Percentiles rank a stretch among this genome's conserved stretches.
phyloP scores from a whole-genome alignment of 179 eudicot species.

The Beta corolliflora region DNA sequence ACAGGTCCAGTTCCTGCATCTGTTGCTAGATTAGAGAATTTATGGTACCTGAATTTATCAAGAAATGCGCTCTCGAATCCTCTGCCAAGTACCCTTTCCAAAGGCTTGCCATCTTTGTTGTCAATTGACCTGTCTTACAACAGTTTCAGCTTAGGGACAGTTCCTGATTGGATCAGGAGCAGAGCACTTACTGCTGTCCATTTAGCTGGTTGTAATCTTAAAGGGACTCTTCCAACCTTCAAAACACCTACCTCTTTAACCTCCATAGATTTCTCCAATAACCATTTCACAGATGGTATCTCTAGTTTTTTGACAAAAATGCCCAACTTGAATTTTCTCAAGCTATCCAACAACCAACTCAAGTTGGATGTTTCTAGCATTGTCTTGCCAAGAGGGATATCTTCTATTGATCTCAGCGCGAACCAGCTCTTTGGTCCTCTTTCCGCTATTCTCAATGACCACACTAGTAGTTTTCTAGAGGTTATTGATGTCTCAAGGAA shows the following conservation, averaged over 20 bases:
- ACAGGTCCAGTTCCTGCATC: slow-evolving; percentile 67
- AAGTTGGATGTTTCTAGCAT: slow-evolving; percentile 48
- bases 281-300: slow-evolving; percentile 55
- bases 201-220: slow-evolving; percentile 74
- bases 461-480: slow-evolving; percentile 57
- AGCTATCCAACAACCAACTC: slow-evolving; percentile 65
- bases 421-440: slow-evolving; percentile 64
- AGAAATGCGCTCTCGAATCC: slow-evolving; percentile 65
- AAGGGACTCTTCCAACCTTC: slow-evolving; percentile 66
- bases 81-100: slow-evolving; percentile 52
- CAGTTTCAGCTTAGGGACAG: slow-evolving; percentile 46
- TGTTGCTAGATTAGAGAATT: slow-evolving; percentile 50
- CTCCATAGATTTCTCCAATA: slow-evolving; percentile 73
- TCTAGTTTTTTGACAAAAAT: slow-evolving; percentile 46
- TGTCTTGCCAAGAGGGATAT: slow-evolving; percentile 55
- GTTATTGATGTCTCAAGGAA: slow-evolving; percentile 57
- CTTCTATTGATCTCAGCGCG: slow-evolving; percentile 56
- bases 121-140: slow-evolving; percentile 79
- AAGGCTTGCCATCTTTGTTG: slow-evolving; percentile 64
- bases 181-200: slow-evolving; percentile 63
- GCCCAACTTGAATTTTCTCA: slow-evolving; percentile 54
- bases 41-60: slow-evolving; percentile 79
- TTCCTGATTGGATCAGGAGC: slow-evolving; percentile 75
- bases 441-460: slow-evolving; percentile 46
- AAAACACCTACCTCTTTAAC: slow-evolving; percentile 51